Evolutionary conservation across 179 eudicot species (phyloP).

Genomic region (Actinidia chinensis): DNA sequence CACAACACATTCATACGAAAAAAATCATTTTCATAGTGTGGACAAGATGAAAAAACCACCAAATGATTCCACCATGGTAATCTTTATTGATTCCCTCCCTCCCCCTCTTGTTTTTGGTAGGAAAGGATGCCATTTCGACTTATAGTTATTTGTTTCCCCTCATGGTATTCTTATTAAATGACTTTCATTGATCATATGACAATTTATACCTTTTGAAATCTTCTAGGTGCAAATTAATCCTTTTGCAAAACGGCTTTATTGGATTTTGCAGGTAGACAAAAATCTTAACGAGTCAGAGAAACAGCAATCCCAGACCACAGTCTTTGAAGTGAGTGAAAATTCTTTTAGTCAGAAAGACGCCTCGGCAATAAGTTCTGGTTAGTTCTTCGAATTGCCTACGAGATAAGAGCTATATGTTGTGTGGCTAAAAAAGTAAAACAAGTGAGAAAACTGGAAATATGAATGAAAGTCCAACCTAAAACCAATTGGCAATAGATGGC

Average conservation of each 20-base stretch:
- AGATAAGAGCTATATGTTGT: not conserved
- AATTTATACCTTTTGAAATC: not conserved
- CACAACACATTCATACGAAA: constrained; percentile 21
- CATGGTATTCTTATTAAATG: not conserved
- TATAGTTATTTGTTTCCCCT: not conserved
- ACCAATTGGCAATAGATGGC: too few species aligned
- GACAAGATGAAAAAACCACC: constrained; percentile 25
- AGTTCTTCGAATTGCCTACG: constrained; percentile 25
- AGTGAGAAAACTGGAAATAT: not conserved
- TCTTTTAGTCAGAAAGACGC: constrained; percentile 24
- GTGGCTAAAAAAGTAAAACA: not conserved
- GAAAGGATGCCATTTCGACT: not conserved
- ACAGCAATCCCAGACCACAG: constrained; percentile 26
- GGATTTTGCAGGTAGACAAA: constrained; percentile 35
- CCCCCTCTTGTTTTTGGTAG: not conserved
- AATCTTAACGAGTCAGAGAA: constrained; percentile 26
- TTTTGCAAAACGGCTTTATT: not conserved
- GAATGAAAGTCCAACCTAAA: too few species aligned
- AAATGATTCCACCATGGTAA: constrained; percentile 44
- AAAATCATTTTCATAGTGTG: constrained; percentile 21
- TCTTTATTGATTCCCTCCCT: not conserved
- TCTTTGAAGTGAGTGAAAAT: constrained; percentile 18
- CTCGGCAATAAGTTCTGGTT: constrained; percentile 36
- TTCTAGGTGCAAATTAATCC: constrained; percentile 8
- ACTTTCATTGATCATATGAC: not conserved